phyloP scores from a whole-genome alignment of 495 filamentous ascomycete genomes.

The Parachaetomium inaequale region DNA sequence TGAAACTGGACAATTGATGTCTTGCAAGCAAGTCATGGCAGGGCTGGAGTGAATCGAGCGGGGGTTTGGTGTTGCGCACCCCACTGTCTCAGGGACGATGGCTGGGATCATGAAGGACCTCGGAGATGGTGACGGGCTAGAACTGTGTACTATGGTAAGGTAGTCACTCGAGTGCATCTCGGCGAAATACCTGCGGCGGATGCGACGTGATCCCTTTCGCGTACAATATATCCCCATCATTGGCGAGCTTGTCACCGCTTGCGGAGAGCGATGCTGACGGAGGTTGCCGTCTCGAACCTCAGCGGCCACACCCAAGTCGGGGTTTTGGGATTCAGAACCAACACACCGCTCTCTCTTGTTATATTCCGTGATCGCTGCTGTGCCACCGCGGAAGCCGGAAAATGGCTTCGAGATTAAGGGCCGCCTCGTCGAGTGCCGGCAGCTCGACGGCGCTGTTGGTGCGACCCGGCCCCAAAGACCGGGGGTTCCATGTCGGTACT shows the following conservation, averaged over 20 bases:
- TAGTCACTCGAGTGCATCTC: not conserved
- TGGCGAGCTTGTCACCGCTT: not conserved
- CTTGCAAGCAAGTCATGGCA: not conserved
- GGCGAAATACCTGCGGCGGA: not conserved
- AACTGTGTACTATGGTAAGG: too few species aligned
- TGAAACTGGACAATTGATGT: not conserved
- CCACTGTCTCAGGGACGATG: not conserved
- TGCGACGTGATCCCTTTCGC: not conserved
- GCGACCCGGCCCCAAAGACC: not conserved
- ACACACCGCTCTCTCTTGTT: not conserved
- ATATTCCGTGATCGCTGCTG: not conserved
- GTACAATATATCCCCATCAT: not conserved
- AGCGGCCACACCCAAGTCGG: not conserved
- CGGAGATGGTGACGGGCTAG: not conserved
- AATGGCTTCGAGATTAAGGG: too few species aligned
- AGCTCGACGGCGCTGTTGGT: not conserved
- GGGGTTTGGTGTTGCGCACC: not conserved
- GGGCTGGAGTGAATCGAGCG: not conserved
- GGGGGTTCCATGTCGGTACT: conserved; percentile 1
- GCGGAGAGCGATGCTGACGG: too few species aligned
- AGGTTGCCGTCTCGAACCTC: not conserved
- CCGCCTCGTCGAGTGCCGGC: not conserved
- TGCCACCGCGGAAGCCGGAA: not conserved
- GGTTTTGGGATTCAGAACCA: not conserved
- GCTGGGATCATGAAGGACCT: conserved; percentile 3